phyloP scores from a whole-genome alignment of 1,139 yeast genomes.

The Blastobotrys aristatus region DNA sequence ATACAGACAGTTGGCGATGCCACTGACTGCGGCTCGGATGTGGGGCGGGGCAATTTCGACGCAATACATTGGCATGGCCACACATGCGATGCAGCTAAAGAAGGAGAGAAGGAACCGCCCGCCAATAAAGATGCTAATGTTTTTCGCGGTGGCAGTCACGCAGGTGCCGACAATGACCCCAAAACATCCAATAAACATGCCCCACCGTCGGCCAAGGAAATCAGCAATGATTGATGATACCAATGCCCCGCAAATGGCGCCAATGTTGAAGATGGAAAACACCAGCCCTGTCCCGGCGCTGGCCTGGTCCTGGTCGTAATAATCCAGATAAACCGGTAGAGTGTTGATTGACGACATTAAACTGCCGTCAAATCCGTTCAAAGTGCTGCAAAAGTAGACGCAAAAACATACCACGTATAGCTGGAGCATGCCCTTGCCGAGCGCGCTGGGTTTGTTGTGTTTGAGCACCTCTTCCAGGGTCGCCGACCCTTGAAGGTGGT shows the following conservation, averaged over 20 bases:
- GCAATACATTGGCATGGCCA: constrained; percentile 17
- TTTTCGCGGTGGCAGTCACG: constrained; percentile 25
- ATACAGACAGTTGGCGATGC: constrained; percentile 18
- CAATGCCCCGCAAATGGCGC: constrained; percentile 16
- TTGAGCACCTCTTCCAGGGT: constrained; percentile 12
- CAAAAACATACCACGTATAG: constrained; percentile 14
- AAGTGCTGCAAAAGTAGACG: constrained; percentile 17
- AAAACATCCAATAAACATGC: constrained; percentile 23
- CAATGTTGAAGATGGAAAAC: constrained; percentile 18
- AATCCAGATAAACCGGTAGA: constrained; percentile 15
- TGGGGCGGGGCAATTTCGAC: constrained; percentile 34
- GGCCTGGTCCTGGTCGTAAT: constrained; percentile 11
- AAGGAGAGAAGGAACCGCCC: constrained; percentile 27
- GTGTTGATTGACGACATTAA: constrained; percentile 17
- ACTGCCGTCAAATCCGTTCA: constrained; percentile 20
- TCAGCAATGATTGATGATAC: constrained; percentile 16
- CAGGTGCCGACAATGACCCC: constrained; percentile 28
- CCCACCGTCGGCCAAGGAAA: constrained; percentile 16
- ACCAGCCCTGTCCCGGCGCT: constrained; percentile 17
- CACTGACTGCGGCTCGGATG: constrained; percentile 38
- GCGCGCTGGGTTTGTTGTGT: constrained; percentile 10
- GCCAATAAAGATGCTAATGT: constrained; percentile 10
- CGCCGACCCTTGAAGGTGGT: constrained; percentile 10
- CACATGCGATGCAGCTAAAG: constrained; percentile 21
- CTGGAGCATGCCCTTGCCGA: constrained; percentile 18